Evolutionary conservation across 208 protist genomes (phyloP).

Genomic region (Leishmania lainsoni): DNA sequence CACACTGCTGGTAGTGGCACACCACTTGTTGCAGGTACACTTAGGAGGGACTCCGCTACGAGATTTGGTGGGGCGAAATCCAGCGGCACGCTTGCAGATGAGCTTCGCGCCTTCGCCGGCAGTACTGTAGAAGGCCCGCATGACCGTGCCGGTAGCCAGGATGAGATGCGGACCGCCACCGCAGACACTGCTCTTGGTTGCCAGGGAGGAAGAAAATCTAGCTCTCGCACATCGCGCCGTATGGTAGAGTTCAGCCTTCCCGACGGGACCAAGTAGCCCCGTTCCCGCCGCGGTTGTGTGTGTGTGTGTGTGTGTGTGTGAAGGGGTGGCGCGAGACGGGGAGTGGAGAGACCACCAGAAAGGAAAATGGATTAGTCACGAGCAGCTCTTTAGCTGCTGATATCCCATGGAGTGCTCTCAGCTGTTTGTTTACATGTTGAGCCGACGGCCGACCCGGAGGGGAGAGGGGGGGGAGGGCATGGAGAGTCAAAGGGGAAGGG

Average conservation of each 20-base stretch:
- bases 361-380: background rate
- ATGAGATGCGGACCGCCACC: background rate
- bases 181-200: background rate
- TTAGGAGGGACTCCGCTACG: background rate
- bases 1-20: background rate
- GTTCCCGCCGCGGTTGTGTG: background rate
- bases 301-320: constrained; percentile 5
- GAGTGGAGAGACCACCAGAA: background rate
- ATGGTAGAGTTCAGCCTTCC: constrained; percentile 26
- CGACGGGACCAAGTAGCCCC: constrained; percentile 1
- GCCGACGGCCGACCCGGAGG: background rate
- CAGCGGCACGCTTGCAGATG: constrained; percentile 13
- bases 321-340: background rate
- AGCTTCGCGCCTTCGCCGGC: constrained; percentile 1
- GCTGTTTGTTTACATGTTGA: background rate
- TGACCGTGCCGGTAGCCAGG: background rate
- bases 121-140: background rate
- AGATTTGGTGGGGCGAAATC: background rate
- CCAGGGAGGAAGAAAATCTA: background rate
- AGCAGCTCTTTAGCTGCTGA: background rate
- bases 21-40: background rate
- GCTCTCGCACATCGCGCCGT: constrained; percentile 5
- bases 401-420: background rate
- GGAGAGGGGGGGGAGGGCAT: too few species aligned
- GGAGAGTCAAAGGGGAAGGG: background rate